These are phyloP conservation scores for Stenogyne calaminthoides DNA, from an alignment of 305 asterid species.

Conservation along the genomic window DNA sequence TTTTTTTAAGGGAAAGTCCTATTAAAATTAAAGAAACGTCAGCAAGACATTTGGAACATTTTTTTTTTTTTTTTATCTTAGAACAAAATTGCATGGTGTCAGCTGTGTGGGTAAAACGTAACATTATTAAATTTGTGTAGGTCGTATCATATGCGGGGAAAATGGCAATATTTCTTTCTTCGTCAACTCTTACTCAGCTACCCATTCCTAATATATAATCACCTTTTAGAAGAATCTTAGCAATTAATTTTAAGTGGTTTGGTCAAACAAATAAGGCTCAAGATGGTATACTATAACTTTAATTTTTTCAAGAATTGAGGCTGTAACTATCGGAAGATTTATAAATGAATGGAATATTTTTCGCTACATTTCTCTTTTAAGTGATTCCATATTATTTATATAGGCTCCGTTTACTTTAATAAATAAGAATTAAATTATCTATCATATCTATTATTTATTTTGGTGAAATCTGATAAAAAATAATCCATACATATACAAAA, in stretches of 20 bases:
- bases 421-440: no score
- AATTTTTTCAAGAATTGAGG: constrained; percentile 25
- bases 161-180: constrained; percentile 9
- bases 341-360: not conserved
- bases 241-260: constrained; percentile 19
- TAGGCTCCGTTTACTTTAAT: no score
- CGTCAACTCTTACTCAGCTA: not conserved
- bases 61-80: not conserved
- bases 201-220: constrained; percentile 25
- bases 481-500: no score
- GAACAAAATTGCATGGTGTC: not conserved
- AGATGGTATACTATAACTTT: not conserved
- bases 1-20: no score
- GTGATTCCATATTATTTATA: not conserved
- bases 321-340: not conserved
- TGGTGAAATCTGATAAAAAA: no score
- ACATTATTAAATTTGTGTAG: constrained; percentile 26
- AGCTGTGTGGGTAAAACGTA: not conserved
- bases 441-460: no score
- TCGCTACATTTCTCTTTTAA: not conserved
- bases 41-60: not conserved
- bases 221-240: constrained; percentile 26
- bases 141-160: not conserved
- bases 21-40: not conserved
- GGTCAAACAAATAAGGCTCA: constrained; percentile 29